phyloP scores from a whole-genome alignment of 1,284 basidiomycete species.

The Sanguinoderma infundibulare region DNA sequence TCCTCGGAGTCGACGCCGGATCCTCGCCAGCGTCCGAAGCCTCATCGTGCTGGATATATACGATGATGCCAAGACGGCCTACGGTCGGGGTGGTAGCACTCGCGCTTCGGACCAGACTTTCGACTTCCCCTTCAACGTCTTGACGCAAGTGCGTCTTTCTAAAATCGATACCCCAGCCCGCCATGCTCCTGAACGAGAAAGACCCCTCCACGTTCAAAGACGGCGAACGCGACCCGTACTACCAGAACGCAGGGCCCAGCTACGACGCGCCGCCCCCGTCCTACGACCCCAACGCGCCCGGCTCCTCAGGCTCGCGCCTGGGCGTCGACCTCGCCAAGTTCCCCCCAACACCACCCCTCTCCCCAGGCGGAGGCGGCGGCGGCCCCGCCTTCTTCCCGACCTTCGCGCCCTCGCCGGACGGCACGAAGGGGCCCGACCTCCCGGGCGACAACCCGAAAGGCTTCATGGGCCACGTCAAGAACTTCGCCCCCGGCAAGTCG shows the following conservation, averaged over 20 bases:
- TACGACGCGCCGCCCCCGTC: constrained; percentile 3
- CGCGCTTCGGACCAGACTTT: not conserved
- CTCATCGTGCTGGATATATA: not conserved
- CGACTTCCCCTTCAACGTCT: not conserved
- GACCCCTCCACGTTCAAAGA: not conserved
- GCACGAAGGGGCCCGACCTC: constrained; percentile 9
- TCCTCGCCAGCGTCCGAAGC: not conserved
- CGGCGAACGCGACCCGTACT: not conserved
- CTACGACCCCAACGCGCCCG: constrained; percentile 3
- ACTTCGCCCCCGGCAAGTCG: constrained; percentile 16
- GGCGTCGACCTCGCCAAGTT: not conserved
- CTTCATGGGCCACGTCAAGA: constrained; percentile 11
- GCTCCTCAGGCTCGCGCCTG: not conserved
- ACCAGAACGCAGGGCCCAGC: not conserved
- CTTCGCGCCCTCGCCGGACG: constrained; percentile 6
- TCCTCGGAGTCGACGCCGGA: constrained; percentile 5
- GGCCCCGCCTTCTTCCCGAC: constrained; percentile 4
- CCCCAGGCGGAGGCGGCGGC: too few species aligned
- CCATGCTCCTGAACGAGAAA: constrained; percentile 1
- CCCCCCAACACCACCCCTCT: not conserved
- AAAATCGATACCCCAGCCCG: not conserved
- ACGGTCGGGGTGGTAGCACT: too few species aligned
- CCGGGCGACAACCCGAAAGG: constrained; percentile 9
- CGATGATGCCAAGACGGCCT: not conserved
- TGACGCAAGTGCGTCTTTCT: too few species aligned